Percentiles rank a stretch among this genome's conserved stretches.
Conservation (phyloP, 2,329 filamentous ascomycete genomes). For the Penicillium vulpinum region DNA sequence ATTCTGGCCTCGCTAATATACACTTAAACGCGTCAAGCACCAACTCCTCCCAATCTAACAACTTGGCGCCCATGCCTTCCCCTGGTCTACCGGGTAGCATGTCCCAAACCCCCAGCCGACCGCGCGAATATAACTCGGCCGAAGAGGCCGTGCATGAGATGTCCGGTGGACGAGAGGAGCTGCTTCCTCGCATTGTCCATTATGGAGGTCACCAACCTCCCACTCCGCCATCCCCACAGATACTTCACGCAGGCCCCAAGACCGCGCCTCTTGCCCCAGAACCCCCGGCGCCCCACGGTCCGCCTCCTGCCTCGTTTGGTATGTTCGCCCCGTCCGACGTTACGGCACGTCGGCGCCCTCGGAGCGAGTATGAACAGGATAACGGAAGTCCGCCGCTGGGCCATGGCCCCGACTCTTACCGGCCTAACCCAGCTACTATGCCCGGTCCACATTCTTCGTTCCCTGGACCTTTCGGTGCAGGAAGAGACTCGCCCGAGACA, state of each 20-base stretch:
- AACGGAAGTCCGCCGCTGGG: slow-evolving; percentile 83
- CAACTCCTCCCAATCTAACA: slow-evolving; percentile 64
- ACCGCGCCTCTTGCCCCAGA: slow-evolving; percentile 28
- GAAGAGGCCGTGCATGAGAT: slow-evolving; percentile 92
- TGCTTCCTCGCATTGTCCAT: slow-evolving; percentile 90
- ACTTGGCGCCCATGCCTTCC: slow-evolving; percentile 70
- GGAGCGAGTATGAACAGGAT: slow-evolving; percentile 88
- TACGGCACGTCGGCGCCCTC: slow-evolving; percentile 65
- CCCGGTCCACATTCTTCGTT: slow-evolving; percentile 39
- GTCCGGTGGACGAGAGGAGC: slow-evolving; percentile 85
- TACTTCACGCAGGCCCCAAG: slow-evolving; percentile 31
- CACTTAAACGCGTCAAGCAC: slow-evolving; percentile 61
- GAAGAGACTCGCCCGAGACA: slow-evolving; percentile 78
- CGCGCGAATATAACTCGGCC: slow-evolving; percentile 88
- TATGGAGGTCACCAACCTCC: slow-evolving; percentile 93
- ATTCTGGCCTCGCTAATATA: slow-evolving; percentile 34
- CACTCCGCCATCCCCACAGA: slow-evolving; percentile 74
- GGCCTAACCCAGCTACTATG: slow-evolving; percentile 38
- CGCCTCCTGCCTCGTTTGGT: slow-evolving; percentile 52
- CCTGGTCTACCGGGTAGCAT: slow-evolving; percentile 65
- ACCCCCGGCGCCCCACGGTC: slow-evolving; percentile 67
- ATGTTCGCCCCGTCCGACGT: slow-evolving; percentile 29
- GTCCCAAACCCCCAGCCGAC: slow-evolving; percentile 59
- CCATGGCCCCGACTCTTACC: slow-evolving; percentile 60
- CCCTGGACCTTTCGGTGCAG: slow-evolving; percentile 74